These are phyloP conservation scores for Fonsecaea nubica DNA, from an alignment of 2,329 filamentous ascomycete species.

Conservation along the genomic window DNA sequence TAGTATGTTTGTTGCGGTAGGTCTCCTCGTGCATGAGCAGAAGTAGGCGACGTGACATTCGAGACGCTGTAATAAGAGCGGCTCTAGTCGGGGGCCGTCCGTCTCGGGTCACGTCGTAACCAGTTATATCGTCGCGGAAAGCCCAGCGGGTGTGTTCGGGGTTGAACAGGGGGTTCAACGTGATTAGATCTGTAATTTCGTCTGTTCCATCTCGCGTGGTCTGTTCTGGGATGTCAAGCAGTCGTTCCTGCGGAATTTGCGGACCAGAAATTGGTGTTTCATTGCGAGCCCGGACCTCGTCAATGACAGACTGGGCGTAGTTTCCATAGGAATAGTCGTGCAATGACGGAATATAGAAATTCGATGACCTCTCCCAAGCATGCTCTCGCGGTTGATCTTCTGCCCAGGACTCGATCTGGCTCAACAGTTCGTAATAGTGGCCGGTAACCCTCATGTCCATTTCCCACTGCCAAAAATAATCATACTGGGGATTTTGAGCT, in stretches of 20 bases:
- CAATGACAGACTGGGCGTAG: conserved; percentile 27
- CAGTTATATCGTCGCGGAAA: conserved; percentile 72
- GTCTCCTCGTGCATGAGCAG: conserved; percentile 78
- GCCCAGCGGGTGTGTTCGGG: conserved; percentile 74
- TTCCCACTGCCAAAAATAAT: conserved; percentile 74
- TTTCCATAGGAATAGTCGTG: conserved; percentile 34
- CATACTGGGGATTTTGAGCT: conserved; percentile 67
- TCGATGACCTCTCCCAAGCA: conserved; percentile 78
- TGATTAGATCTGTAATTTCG: conserved; percentile 77
- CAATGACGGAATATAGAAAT: conserved; percentile 73
- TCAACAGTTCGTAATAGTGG: conserved; percentile 75
- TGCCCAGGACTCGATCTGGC: conserved; percentile 70
- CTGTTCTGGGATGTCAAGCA: conserved; percentile 35
- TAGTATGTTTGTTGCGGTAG: conserved; percentile 69
- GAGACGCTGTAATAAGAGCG: conserved; percentile 73
- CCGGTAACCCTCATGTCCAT: conserved; percentile 71
- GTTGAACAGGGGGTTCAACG: conserved; percentile 78
- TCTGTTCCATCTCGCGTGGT: conserved; percentile 6
- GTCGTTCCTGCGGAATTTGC: conserved; percentile 27
- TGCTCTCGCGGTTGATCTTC: conserved; percentile 70
- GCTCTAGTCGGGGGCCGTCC: conserved; percentile 70
- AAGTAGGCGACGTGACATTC: conserved; percentile 70
- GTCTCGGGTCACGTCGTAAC: conserved; percentile 61
- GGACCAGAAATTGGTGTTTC: conserved; percentile 34
- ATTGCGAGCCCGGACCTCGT: conserved; percentile 25